Base-by-base conservation (phyloP, 441 rosid genomes). In the Capsella rubella region DNA sequence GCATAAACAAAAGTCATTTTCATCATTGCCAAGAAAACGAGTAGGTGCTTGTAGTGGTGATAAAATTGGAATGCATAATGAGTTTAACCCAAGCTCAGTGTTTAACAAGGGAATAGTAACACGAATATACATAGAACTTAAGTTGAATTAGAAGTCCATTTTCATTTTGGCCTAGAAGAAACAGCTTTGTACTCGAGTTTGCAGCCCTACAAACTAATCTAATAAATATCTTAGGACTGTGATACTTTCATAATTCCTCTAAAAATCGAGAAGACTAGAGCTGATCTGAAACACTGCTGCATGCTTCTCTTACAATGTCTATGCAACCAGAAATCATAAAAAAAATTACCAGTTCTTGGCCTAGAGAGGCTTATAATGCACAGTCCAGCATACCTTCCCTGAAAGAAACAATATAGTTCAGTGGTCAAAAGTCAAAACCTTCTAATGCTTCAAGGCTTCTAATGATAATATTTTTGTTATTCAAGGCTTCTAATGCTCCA, bases 361-460 rank as follows among this genome's bases (percentile, higher is more conserved):
- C 97, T 97, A 94, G 34, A 94, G 99, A 3, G 97, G 99, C 87
- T 94, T 92, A 83, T 92, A 94, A 80, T 94, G 99, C 76, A 94
- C 87, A n/a, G 99, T 94, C 83, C 92, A 73, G 71, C 99, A 94
- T 57, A 94, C 92, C 96, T 92, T 94, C 82, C 99, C 97, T 16
- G 18, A 16, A 16, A 16, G 18, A 16, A 16, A 16, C 18, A 16
- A 16, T 16, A 16, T 16, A 16, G 18, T 16, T 16, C 18, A 16
- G 18, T 16, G 18, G 18, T 16, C 18, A 16, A 16, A 16, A 16
- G 18, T 16, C 18, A 16, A 16, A 16, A 16, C 18, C 18, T 16
- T 16, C 18, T 16, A 16, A 16, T 16, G 18, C 18, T 16, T 16
- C 18, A 16, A 16, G 18, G 18, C 18, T 16, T 16, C 18, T 16